phyloP scores from a whole-genome alignment of 192 early-diverging fungal species.

The Mortierella antarctica region DNA sequence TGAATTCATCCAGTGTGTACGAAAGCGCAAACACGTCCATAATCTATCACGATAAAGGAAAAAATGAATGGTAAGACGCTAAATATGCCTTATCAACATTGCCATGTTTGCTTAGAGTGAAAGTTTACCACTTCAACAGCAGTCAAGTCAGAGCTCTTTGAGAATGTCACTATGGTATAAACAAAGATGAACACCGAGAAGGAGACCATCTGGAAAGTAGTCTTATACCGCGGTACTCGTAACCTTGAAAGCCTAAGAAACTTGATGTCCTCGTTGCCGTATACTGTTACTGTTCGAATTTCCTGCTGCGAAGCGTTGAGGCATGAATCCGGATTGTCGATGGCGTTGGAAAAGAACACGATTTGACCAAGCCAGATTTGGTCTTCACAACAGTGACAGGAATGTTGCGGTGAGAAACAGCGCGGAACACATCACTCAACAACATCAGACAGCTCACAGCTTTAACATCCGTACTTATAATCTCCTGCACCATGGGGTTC shows the following conservation, averaged over 20 bases:
- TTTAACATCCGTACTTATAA: slow-evolving; percentile 37
- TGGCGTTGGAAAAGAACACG: slow-evolving; percentile 53
- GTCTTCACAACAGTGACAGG: slow-evolving; percentile 11
- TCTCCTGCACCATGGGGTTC: slow-evolving; percentile 51
- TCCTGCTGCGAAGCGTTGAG: slow-evolving; percentile 43
- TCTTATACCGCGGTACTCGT: slow-evolving; percentile 55
- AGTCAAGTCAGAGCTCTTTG: slow-evolving; percentile 28
- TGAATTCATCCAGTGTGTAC: slow-evolving; percentile 45
- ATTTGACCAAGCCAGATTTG: slow-evolving; percentile 57
- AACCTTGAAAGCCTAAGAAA: slow-evolving; percentile 50
- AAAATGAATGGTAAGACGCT: neutral
- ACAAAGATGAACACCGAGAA: slow-evolving; percentile 52
- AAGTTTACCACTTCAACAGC: slow-evolving; percentile 35
- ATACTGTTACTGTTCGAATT: slow-evolving; percentile 39
- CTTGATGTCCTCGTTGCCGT: slow-evolving; percentile 38
- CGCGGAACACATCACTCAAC: too few relatives aligned
- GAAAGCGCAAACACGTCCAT: slow-evolving; percentile 48
- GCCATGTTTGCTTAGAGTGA: neutral
- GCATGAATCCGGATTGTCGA: slow-evolving; percentile 46
- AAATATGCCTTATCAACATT: neutral
- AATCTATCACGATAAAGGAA: slow-evolving; percentile 21
- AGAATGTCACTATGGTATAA: slow-evolving; percentile 51
- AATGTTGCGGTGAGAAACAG: neutral
- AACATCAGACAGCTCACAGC: too few relatives aligned
- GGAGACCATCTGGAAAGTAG: slow-evolving; percentile 49